Base-by-base conservation (phyloP, 140 eudicot genomes). In the Ambrosia hybrid region DNA sequence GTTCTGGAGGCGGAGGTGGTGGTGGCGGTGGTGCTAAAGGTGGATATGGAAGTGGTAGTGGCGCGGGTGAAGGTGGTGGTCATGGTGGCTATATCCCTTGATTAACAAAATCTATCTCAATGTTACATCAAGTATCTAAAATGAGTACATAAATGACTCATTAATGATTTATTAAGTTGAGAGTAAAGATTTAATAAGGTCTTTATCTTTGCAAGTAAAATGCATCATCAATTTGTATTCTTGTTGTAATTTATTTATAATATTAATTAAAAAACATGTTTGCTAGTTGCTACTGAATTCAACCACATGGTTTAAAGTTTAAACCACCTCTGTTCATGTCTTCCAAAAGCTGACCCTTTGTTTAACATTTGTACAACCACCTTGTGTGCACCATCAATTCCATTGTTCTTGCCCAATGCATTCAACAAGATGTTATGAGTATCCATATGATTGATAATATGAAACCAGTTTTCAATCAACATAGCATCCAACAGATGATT, bases 311-410 rank as follows among this genome's bases (percentile, higher is more conserved):
- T 58, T 58, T 65, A 78, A 75, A 39, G 45, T 21, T 21, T 21
- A 21, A 21, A 34, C 87, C 83, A 3, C 7, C 57, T 58, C 39
- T 63, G 16, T 57, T 74, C 88, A 83, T 81, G 62, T 59, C 75
- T 4, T 85, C 69, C 72, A 85, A 48, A 65, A 86, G 68, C 67
- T 74, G 83, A 68, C 70, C 64, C 9, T 46, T 8, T 46, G 11
- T 46, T 46, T 46, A 11, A 46, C 96, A 92, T 89, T 78, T 86
- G 92, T 34, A 68, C 90, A 33, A 92, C 95, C 86, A 92, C 73
- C 90, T 82, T 89, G 21, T 41, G 84, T 46, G 98, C 98, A 4
- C 90, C 96, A 75, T 82, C 90, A 38, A 85, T 71, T 74, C 52
- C 9, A 57, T 17, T 57, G 62, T 57, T 17, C 62, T 17, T 17